Evolutionary conservation across 1,139 yeast genomes (phyloP), one percentile per base, ranked within the genome.

Genomic region (Suhomyces bokatorum): DNA sequence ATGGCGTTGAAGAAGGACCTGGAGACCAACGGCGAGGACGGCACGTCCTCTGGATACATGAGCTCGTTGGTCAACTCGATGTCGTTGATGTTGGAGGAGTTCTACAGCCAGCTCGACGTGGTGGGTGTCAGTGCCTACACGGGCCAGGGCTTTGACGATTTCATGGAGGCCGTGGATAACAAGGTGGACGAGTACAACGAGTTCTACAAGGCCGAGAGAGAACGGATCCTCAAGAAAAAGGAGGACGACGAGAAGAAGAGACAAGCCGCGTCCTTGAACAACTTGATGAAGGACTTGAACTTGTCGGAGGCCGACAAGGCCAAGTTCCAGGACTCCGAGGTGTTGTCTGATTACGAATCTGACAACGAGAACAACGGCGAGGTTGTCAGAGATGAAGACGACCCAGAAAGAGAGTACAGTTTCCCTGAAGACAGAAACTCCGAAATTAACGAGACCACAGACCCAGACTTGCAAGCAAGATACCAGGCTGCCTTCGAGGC

Each of bases 41-140:
- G 87, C 16, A 74, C 81, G 55, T 87, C 91, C 2, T 83, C 93
- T 1, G 97, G 97, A 3, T 95, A 93, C 66, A 93, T 95, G 99
- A 83, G 89, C 42, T 88, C 97, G 1, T 73, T 95, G 43, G 87
- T 95, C 51, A 91, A 91, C 66, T 89, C 97, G 3, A 87, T 95
- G 96, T 87, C 96, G 20, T 75, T 95, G 55, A 90, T 95, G 91
- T 73, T 95, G 52, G 99, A 95, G 62, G 99, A 95, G 61, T 95
- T 95, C 60, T 95, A 95, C 64, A 85, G 95, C 1, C 95, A 91
- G 49, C 70, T 95, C 53, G 99, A 93, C 61, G 88, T 90, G 45
- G 97, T 88, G 35, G 85, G 91, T 12, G 96, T 90, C 12, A 87
- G 97, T 42, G 82, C 98, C 29, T 85, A 82, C 59, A 91, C 98